Evolutionary conservation across 1,284 basidiomycete genomes (phyloP).

Genomic region (Schizophyllum amplum): DNA sequence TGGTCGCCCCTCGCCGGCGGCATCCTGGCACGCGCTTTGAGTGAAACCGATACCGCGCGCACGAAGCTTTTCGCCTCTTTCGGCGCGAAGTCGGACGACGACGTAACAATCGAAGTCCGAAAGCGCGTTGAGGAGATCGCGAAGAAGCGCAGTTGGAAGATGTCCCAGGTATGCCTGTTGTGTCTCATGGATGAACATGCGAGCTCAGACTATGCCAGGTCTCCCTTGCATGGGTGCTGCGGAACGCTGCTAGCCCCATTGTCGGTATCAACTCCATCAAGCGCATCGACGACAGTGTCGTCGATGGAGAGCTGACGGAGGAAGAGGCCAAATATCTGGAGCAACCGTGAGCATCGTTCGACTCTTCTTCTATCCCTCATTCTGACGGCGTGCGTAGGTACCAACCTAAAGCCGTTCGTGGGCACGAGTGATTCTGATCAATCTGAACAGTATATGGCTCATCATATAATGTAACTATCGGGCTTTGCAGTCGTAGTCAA

Average conservation of each 20-base stretch:
- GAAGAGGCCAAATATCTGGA: constrained; percentile 9
- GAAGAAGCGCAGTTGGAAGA: constrained; percentile 20
- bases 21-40: constrained; percentile 15
- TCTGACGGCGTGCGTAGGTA: no score
- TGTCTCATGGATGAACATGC: neutral
- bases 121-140: constrained; percentile 22
- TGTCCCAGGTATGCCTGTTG: constrained; percentile 16
- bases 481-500: no score
- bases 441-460: no score
- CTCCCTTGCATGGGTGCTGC: neutral
- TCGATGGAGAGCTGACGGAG: constrained; percentile 3
- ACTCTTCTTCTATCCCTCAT: no score
- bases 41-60: neutral
- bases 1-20: constrained; percentile 33
- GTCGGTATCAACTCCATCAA: constrained; percentile 4
- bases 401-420: no score
- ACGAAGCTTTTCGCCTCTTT: neutral
- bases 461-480: no score
- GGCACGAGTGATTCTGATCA: no score
- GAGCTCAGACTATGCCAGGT: neutral
- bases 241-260: constrained; percentile 2
- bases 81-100: constrained; percentile 10
- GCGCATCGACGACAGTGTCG: neutral
- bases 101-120: constrained; percentile 18
- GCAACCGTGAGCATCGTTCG: constrained; percentile 7